Evolutionary conservation across 2,329 filamentous ascomycete genomes (phyloP).

Genomic region (Elsinoe perseae): DNA sequence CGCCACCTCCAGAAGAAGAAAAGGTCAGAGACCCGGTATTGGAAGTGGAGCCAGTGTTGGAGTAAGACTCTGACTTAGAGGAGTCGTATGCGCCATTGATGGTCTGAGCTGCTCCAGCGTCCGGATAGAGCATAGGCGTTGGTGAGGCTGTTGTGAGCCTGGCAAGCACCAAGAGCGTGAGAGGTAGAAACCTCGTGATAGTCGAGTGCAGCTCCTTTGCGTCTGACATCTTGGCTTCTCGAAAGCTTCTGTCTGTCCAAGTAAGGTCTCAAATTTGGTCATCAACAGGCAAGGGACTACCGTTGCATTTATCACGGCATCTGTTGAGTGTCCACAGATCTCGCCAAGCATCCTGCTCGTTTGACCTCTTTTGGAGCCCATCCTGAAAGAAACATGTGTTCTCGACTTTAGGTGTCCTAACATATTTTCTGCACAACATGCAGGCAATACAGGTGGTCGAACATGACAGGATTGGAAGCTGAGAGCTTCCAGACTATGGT

Average conservation of each 20-base stretch:
- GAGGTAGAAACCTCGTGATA: constrained; percentile 4
- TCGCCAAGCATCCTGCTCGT: neutral
- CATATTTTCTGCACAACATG: neutral
- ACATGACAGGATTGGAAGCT: neutral
- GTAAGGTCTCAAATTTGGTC: neutral
- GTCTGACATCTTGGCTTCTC: constrained; percentile 1
- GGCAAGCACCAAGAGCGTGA: neutral
- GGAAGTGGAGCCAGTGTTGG: neutral
- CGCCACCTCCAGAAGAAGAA: neutral
- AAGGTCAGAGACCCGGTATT: neutral
- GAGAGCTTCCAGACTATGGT: neutral
- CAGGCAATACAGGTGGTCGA: neutral
- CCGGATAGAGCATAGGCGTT: neutral
- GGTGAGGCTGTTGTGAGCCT: neutral
- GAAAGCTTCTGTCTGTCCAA: neutral
- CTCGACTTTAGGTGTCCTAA: neutral
- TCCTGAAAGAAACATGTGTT: constrained; percentile 1
- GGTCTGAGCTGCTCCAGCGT: neutral
- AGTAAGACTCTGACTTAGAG: neutral
- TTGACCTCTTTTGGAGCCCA: neutral
- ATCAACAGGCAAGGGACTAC: neutral
- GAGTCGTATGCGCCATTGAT: neutral
- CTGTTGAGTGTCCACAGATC: neutral
- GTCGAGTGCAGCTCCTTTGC: neutral
- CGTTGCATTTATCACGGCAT: neutral